Conservation (phyloP, 345 rosid genomes). For the Ceriops tagal region DNA sequence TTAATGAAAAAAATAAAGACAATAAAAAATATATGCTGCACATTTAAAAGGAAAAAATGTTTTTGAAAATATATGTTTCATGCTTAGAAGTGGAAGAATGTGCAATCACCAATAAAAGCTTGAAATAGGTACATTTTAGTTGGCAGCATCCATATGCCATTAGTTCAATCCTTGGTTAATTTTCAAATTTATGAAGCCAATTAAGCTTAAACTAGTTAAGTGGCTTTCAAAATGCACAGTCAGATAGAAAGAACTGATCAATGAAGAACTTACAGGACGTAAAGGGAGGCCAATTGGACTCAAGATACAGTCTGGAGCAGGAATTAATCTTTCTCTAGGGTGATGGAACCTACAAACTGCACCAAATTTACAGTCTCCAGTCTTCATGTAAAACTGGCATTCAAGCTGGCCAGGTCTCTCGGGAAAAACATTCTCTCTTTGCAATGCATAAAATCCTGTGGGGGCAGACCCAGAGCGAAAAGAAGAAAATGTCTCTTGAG, state of each 20-base stretch:
- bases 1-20: no score
- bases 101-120: no score
- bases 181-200: no score
- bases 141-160: no score
- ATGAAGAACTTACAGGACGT: constrained; percentile 64
- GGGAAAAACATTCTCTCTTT: constrained; percentile 82
- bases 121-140: no score
- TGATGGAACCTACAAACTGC: constrained; percentile 94
- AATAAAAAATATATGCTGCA: no score
- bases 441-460: constrained; percentile 68
- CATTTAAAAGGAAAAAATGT: no score
- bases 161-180: no score
- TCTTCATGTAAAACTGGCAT: constrained; percentile 97
- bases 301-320: constrained; percentile 86
- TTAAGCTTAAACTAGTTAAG: no score
- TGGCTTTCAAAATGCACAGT: not conserved
- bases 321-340: constrained; percentile 89
- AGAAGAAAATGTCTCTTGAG: constrained; percentile 59
- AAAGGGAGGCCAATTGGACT: constrained; percentile 90
- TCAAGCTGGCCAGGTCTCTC: constrained; percentile 97
- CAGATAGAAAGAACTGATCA: not conserved
- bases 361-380: constrained; percentile 98
- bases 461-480: constrained; percentile 61
- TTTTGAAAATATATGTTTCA: no score
- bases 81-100: no score